Base-by-base conservation (phyloP, 2,329 filamentous ascomycete genomes). In the Dactylellina drechsleri region DNA sequence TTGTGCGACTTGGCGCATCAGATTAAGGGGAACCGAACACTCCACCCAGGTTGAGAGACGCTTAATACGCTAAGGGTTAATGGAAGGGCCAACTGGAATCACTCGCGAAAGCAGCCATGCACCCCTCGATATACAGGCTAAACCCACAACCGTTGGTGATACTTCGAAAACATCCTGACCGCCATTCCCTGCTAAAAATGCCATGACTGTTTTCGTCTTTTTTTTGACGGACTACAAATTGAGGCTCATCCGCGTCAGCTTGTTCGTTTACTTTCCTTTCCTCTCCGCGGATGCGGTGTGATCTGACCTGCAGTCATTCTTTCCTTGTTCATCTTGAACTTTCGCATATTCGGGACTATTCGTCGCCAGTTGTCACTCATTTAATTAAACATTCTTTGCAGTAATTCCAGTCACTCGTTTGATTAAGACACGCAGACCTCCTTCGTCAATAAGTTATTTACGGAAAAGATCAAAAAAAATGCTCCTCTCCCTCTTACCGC, bases 11-110 rank as follows among this genome's bases (percentile, higher is more conserved):
- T 75, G 71, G 71, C 71, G 59, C 71, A 62, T 64, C 67, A 73
- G 68, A 68, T 75, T 68, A 75, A 68, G 71, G 71, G 71, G 71
- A 75, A 40, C 64, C 71, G 70, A 64, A 47, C n/a, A 59, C 57
- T 52, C 49, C 62, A 60, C 50, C 45, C 40, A 23, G 47, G n/a
- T 13, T 28, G 49, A 52, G 18, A 16, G 18, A 60, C 43, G 52
- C 31, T 64, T 52, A 71, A 54, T n/a, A 68, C 64, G 64, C 71
- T 59, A 53, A 62, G 16, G 26, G 49, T 57, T 54, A 36, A 54
- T 54, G 20, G 26, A 53, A 61, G 53, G 20, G 31, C 43, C 43
- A 65, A 59, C 61, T 54, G 54, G 68, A 60, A 71, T 52, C 57
- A 40, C 7, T 47, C 66, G 66, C 43, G 31, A 36, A 58, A 23